Evolutionary conservation across 352 stramenopile genomes (phyloP), one percentile per base, ranked within the genome.

Genomic region (Globisporangium barbulae): DNA sequence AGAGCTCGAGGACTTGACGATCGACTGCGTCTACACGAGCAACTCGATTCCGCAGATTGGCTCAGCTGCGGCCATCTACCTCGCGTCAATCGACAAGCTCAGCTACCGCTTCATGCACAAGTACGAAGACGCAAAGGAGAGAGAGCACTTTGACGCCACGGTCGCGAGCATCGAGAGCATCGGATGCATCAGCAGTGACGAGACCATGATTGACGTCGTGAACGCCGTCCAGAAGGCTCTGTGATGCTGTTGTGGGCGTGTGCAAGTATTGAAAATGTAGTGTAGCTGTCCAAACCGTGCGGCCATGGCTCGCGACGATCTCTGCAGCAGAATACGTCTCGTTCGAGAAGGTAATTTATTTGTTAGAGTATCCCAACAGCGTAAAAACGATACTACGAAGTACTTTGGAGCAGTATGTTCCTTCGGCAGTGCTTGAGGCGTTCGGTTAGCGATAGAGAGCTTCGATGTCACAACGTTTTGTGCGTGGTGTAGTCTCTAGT

Each of bases 151-250:
- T 8, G 12, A 35, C 13, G 22, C 47, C 10, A 21, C 35, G 47
- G 47, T 53, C 12, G 22, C 22, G 22, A 35, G 10, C 6, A 35
- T 53, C 6, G 49, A 55, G 49, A 13, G 9, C 17, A 55, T 55
- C 7, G 49, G 49, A 2, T 1, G 17, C 5, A 8, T 55, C 15
- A 7, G 49, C 4, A 13, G 13, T 13, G 2, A 55, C 5, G 49
- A 55, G 15, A 54, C 48, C 13, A 55, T 55, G 25, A 13, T 55
- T 5, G 25, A 55, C 6, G 49, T 55, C 49, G 49, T 30, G 25
- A 21, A 39, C 1, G 28, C 28, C 4, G 25, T 55, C 28, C 25
- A 55, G 5, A 21, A 9, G 17, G 3, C 49, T 17, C 49, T 55
- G 5, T 55, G 22, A 21, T 53, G 2, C 41, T 31, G 3, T 2